phyloP scores from a whole-genome alignment of 805 yeast species.

The Candida germanica region DNA sequence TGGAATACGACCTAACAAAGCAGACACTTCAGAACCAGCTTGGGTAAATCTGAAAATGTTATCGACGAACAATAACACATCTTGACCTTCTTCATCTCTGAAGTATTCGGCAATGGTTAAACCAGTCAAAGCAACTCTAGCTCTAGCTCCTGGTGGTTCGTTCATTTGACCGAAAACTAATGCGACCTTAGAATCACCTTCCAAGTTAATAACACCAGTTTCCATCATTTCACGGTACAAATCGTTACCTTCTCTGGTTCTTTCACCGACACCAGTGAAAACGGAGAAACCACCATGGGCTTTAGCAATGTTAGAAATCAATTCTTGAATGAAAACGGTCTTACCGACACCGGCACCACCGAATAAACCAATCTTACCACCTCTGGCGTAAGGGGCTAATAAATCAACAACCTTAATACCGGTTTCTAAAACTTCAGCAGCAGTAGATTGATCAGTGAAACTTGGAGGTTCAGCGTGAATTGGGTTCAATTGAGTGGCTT shows the following conservation, averaged over 20 bases:
- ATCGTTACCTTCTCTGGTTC: constrained; percentile 99
- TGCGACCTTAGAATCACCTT: constrained; percentile 99
- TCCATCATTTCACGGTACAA: constrained; percentile 99
- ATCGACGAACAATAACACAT: constrained; percentile 98
- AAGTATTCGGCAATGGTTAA: constrained; percentile 99
- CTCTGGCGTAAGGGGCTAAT: constrained; percentile 99
- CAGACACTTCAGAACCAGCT: constrained; percentile 99
- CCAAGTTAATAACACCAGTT: constrained; percentile 99
- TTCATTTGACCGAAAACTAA: constrained; percentile 99
- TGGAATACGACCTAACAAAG: constrained; percentile 99
- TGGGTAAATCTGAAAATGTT: constrained; percentile 99
- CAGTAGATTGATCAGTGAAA: constrained; percentile 95
- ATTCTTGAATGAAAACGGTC: constrained; percentile 99
- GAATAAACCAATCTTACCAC: constrained; percentile 99
- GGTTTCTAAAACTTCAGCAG: constrained; percentile 97
- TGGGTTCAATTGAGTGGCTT: constrained; percentile 89
- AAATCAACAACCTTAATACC: constrained; percentile 99
- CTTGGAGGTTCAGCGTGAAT: constrained; percentile 98
- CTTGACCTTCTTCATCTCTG: constrained; percentile 99
- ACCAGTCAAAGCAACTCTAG: constrained; percentile 99
- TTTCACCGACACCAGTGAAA: constrained; percentile 99
- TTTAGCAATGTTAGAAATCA: constrained; percentile 99
- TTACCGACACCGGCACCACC: constrained; percentile 99
- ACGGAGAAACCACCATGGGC: constrained; percentile 99
- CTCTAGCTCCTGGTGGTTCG: constrained; percentile 99